A percentile compares a stretch with the other conserved stretches of the same genome.
Conservation (phyloP, 495 filamentous ascomycete species). For the Penicillium manginii region DNA sequence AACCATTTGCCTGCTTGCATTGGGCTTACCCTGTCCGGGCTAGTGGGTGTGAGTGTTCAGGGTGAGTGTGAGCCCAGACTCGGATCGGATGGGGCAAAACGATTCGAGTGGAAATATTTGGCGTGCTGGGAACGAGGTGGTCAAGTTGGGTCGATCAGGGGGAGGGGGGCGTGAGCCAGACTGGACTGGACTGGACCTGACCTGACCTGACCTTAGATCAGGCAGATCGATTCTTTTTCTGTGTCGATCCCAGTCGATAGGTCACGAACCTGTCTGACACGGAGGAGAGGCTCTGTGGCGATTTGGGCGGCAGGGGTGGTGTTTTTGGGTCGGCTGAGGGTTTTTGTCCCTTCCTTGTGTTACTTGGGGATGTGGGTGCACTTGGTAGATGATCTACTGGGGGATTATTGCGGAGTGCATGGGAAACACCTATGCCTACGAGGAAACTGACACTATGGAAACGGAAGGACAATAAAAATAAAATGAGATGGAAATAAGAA, state of each 20-base stretch:
- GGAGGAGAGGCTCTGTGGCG: constrained; percentile 23
- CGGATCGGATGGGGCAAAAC: background rate
- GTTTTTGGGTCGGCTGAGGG: constrained; percentile 6
- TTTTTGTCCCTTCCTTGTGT: background rate
- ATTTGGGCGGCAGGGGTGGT: constrained; percentile 26
- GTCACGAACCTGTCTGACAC: constrained; percentile 11
- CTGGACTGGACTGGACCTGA: too few relatives aligned
- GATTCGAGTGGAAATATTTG: background rate
- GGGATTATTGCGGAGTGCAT: background rate
- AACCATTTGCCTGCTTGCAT: constrained; percentile 7
- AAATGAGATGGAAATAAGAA: constrained; percentile 4
- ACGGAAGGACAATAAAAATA: background rate
- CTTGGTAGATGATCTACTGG: background rate
- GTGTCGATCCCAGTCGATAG: constrained; percentile 10
- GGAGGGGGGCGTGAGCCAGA: background rate
- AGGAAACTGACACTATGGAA: too few relatives aligned
- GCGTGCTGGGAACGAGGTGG: too few relatives aligned
- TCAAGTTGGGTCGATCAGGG: background rate
- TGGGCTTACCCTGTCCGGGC: background rate
- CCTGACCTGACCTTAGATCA: too few relatives aligned
- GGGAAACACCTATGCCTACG: too few relatives aligned
- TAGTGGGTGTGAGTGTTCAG: background rate
- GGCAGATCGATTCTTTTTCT: background rate
- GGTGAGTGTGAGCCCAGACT: background rate
- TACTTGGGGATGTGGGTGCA: background rate